Evolutionary conservation across 1,284 basidiomycete genomes (phyloP), one percentile per base, ranked within the genome.

Genomic region (Kwoniella shivajii): DNA sequence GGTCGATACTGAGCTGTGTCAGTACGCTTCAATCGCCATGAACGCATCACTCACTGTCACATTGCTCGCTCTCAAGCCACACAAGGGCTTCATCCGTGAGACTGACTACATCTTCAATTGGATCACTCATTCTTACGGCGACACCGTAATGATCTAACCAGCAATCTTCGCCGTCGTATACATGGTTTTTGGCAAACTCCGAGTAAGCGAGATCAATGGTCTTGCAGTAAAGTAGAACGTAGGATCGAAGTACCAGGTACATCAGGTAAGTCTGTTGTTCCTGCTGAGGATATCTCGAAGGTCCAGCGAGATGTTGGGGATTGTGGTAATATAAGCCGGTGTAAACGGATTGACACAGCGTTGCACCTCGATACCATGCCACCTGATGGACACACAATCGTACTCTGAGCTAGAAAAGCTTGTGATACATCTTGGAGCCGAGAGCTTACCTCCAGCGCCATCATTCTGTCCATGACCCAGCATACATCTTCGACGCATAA

Each of bases 151-250:
- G 92, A 64, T 94, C 91, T 54, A 86, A 83, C 72, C 89, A 87
- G 84, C 87, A 90, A 69, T 94, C 92, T 80, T 96, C 92, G 52
- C 85, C 90, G 78, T 95, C 92, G 54, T 85, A 80, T 16, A 92
- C 81, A 53, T 84, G 81, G 22, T 86, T 85, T 69, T 86, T 88
- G 18, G 82, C 81, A 13, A 96, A 78, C 69, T 93, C 90, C 59
- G 86, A 81, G 86, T 90, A 95, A 0, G 85, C 83, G 10, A 93
- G 73, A 76, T 92, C 90, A 68, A 90, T 87, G 54, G 84, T 88
- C 72, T 97, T 97, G 58, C 93, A 80, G 42, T 90, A 77, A 0
- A 85, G 91, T 43, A 88, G 80, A 6, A 90, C 80, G 46, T 82
- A 86, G 0, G 89, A 82, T 36, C 88, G 81, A 11, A 97, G 77